These are phyloP conservation scores for Myxozyma udenii DNA, from an alignment of 805 yeast species.

Conservation along the genomic window DNA sequence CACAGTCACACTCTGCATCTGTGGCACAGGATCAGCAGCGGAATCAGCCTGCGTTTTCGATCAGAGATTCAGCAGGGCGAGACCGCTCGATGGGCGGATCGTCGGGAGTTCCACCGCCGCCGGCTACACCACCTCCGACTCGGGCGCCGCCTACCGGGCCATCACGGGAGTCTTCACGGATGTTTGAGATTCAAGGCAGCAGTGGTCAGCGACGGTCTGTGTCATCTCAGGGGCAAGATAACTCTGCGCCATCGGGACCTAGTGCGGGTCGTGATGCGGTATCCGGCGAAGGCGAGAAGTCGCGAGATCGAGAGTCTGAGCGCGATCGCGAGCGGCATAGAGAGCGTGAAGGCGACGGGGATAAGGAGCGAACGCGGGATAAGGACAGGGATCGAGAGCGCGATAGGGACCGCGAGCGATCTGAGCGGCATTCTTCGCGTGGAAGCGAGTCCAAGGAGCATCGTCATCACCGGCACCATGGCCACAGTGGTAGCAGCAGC, in stretches of 20 bases:
- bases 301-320: conserved; percentile 3
- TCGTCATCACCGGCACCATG: not conserved
- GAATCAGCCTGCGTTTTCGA: no score
- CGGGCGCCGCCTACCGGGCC: conserved; percentile 2
- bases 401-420: conserved; percentile 17
- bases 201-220: not conserved
- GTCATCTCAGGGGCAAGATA: not conserved
- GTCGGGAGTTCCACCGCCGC: no score
- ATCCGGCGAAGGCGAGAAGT: conserved; percentile 1
- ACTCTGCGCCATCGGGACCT: not conserved
- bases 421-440: conserved; percentile 20
- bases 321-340: conserved; percentile 12
- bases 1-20: no score
- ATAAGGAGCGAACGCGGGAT: conserved; percentile 2
- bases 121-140: no score
- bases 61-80: no score
- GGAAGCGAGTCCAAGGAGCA: conserved; percentile 6
- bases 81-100: no score
- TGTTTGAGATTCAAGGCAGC: not conserved
- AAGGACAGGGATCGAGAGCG: conserved; percentile 8
- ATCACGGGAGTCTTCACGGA: not conserved
- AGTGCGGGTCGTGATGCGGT: not conserved
- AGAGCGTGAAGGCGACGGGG: conserved; percentile 3
- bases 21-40: no score
- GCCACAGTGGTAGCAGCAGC: not conserved